Conservation (phyloP, 345 rosid species). For the Brassica carinata region DNA sequence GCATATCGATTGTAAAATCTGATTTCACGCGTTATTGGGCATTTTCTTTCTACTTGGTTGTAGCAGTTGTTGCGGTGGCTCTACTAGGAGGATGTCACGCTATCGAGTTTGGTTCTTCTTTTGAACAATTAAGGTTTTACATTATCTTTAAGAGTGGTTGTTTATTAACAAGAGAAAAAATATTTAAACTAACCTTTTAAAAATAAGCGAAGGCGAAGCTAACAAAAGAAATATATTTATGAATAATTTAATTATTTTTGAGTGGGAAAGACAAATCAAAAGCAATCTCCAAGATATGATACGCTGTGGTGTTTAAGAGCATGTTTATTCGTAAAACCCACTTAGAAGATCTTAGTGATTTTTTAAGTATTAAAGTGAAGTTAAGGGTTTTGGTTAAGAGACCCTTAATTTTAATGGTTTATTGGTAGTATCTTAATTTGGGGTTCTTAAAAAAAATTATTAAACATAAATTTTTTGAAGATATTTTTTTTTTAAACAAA, state of each 20-base stretch:
- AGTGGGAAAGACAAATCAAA: constrained; percentile 42
- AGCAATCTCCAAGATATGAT: constrained; percentile 59
- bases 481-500: too few relatives aligned
- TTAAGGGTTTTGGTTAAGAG: too few relatives aligned
- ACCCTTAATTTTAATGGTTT: too few relatives aligned
- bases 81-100: not conserved
- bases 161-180: not conserved
- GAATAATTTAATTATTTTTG: not conserved
- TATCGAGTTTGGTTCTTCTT: not conserved
- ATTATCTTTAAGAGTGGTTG: not conserved
- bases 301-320: constrained; percentile 44
- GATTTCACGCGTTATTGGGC: not conserved
- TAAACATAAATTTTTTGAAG: too few relatives aligned
- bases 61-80: not conserved
- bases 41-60: not conserved
- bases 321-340: too few relatives aligned
- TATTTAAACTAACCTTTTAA: not conserved
- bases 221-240: not conserved
- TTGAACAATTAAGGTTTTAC: not conserved
- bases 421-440: too few relatives aligned
- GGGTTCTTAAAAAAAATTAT: too few relatives aligned
- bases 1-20: not conserved
- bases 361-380: too few relatives aligned
- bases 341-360: too few relatives aligned
- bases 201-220: not conserved